phyloP scores from a whole-genome alignment of 345 rosid genomes.

The Camelina sativa region DNA sequence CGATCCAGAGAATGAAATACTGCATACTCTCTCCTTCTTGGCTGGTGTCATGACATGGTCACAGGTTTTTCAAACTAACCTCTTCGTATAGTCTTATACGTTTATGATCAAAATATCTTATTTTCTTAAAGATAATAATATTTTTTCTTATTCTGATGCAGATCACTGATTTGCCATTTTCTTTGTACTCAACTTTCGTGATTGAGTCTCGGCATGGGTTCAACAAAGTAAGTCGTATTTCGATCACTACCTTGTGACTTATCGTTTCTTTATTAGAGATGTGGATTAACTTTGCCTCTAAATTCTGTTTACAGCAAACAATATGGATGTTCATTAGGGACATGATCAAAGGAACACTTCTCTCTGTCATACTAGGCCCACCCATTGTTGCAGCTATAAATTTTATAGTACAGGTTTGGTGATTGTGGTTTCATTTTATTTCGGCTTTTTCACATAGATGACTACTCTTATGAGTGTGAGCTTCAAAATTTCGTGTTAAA shows the following conservation, averaged over 20 bases:
- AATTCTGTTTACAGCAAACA: constrained; percentile 79
- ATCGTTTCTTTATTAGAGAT: neutral
- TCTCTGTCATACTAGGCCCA: constrained; percentile 81
- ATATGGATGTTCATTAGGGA: constrained; percentile 92
- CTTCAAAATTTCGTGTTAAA: constrained; percentile 1
- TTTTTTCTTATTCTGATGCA: constrained; percentile 51
- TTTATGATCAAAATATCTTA: neutral
- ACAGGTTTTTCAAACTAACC: constrained; percentile 60
- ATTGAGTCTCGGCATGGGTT: constrained; percentile 98
- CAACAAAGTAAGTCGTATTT: constrained; percentile 70
- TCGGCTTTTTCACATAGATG: neutral
- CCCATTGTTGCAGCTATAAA: constrained; percentile 89
- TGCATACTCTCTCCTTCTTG: constrained; percentile 87
- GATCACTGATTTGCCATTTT: constrained; percentile 96
- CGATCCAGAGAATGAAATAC: constrained; percentile 78
- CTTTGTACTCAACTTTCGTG: constrained; percentile 94
- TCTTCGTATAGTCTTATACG: neutral
- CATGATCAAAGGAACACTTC: constrained; percentile 74
- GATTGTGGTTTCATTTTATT: constrained; percentile 10
- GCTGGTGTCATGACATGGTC: constrained; percentile 97
- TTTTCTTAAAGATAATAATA: constrained; percentile 6
- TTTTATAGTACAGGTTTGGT: constrained; percentile 77
- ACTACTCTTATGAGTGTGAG: neutral
- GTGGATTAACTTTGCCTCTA: constrained; percentile 2
- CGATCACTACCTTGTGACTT: constrained; percentile 19